These are phyloP conservation scores for Fomitopsis serialis DNA, from an alignment of 768 basidiomycete species.

Conservation along the genomic window DNA sequence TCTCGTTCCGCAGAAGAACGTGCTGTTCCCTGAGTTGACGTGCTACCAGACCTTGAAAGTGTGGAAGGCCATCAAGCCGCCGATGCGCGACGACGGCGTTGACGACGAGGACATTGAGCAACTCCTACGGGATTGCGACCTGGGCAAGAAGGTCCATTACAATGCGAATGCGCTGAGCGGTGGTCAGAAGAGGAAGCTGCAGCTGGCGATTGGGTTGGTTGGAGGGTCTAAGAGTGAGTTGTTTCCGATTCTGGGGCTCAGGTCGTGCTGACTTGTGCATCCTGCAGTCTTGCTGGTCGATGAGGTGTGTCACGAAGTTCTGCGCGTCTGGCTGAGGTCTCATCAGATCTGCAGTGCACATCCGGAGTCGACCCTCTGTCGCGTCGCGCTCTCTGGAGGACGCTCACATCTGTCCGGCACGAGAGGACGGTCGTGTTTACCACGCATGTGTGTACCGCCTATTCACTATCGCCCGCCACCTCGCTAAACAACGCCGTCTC, in stretches of 20 bases:
- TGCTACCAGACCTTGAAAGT: conserved; percentile 69
- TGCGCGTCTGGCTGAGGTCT: neutral
- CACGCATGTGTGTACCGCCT: conserved; percentile 52
- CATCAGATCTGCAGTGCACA: conserved; percentile 41
- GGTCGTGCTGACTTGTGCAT: neutral
- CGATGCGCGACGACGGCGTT: conserved; percentile 21
- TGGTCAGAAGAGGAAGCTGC: conserved; percentile 79
- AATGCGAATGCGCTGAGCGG: conserved; percentile 67
- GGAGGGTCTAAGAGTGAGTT: conserved; percentile 66
- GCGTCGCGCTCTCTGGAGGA: conserved; percentile 72
- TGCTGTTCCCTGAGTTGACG: conserved; percentile 70
- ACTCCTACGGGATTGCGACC: conserved; percentile 65
- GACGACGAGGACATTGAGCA: conserved; percentile 56
- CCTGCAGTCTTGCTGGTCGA: conserved; percentile 18
- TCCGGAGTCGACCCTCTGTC: conserved; percentile 82
- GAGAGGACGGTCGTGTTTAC: conserved; percentile 72
- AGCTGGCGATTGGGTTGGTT: conserved; percentile 75
- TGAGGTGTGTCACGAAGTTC: conserved; percentile 15
- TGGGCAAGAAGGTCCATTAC: conserved; percentile 61
- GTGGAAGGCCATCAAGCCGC: conserved; percentile 70
- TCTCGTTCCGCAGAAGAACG: conserved; percentile 81
- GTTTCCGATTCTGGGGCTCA: neutral
- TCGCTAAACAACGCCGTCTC: conserved; percentile 1
- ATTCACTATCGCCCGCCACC: neutral
- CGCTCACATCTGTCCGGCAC: conserved; percentile 58